A percentile compares a stretch with the other conserved stretches of the same genome.
Evolutionary conservation across 805 yeast species (phyloP).

Genomic region (Candida loeiensis): DNA sequence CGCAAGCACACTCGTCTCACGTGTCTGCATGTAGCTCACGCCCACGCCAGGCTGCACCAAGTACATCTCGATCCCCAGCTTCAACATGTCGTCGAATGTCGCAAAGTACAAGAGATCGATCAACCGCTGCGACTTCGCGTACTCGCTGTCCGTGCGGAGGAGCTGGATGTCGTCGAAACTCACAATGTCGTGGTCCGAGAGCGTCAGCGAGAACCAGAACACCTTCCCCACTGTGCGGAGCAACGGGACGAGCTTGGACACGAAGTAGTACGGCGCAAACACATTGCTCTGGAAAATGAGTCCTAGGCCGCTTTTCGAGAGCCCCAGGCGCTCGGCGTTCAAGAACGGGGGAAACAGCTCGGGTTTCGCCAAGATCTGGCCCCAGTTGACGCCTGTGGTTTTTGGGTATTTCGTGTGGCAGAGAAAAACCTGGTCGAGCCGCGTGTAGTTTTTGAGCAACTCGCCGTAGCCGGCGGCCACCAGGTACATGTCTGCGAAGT

Average conservation of each 20-base stretch:
- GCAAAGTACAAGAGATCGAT: conserved; percentile 81
- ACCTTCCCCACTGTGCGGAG: conserved; percentile 51
- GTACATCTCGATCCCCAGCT: conserved; percentile 63
- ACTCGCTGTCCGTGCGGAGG: conserved; percentile 59
- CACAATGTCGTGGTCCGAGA: conserved; percentile 72
- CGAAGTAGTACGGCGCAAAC: conserved; percentile 85
- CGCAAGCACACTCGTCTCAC: conserved; percentile 62
- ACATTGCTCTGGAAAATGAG: conserved; percentile 90
- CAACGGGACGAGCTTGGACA: conserved; percentile 58
- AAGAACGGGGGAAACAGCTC: conserved; percentile 76
- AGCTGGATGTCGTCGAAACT: conserved; percentile 74
- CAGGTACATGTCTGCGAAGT: conserved; percentile 84
- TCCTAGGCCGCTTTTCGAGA: conserved; percentile 76
- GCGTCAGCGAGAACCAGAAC: conserved; percentile 76
- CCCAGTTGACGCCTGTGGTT: conserved; percentile 18
- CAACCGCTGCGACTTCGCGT: conserved; percentile 86
- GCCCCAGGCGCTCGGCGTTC: conserved; percentile 37
- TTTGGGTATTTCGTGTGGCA: conserved; percentile 31
- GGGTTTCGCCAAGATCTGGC: not conserved
- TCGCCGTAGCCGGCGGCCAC: conserved; percentile 70
- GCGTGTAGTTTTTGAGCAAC: conserved; percentile 54
- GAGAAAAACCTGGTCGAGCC: conserved; percentile 73
- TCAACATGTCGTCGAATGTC: conserved; percentile 51
- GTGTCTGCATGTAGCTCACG: conserved; percentile 72
- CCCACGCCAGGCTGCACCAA: conserved; percentile 92